Percentiles rank a stretch among this genome's conserved stretches.
phyloP scores from a whole-genome alignment of 2,329 filamentous ascomycete species.

The Domatiomyces catenatus region DNA sequence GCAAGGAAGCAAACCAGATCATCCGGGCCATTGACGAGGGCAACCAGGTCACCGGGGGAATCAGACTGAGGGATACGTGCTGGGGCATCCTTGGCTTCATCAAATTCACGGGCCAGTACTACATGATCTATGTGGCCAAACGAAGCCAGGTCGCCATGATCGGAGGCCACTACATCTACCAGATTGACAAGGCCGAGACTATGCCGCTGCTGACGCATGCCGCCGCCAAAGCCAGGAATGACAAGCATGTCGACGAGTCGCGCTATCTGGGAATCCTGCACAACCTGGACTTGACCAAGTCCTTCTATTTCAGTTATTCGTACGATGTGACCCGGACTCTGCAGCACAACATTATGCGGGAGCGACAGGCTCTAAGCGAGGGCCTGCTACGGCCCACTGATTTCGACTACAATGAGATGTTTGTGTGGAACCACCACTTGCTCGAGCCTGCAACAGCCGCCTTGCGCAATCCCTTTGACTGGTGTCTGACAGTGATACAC shows the following conservation, averaged over 20 bases:
- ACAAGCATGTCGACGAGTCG: constrained; percentile 75
- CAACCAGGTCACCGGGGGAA: constrained; percentile 75
- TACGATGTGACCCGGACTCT: constrained; percentile 89
- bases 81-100: constrained; percentile 96
- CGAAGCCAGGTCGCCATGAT: constrained; percentile 91
- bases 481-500: constrained; percentile 91
- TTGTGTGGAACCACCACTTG: constrained; percentile 91
- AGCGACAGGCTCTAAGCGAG: constrained; percentile 54
- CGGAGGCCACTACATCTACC: constrained; percentile 89
- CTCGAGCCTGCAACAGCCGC: constrained; percentile 56
- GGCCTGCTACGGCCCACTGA: constrained; percentile 44
- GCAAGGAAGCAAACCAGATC: constrained; percentile 84
- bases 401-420: constrained; percentile 78
- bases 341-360: constrained; percentile 77
- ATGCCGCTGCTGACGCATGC: constrained; percentile 65
- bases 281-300: constrained; percentile 76
- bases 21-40: constrained; percentile 89
- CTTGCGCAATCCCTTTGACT: constrained; percentile 74
- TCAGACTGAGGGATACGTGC: constrained; percentile 66
- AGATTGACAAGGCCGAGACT: constrained; percentile 84
- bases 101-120: constrained; percentile 85
- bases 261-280: constrained; percentile 78
- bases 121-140: constrained; percentile 94
- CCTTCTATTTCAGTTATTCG: constrained; percentile 97
- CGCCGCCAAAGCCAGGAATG: constrained; percentile 54